Evolutionary conservation across 495 filamentous ascomycete species (phyloP).

Genomic region (Thermothielavioides terrestris): DNA sequence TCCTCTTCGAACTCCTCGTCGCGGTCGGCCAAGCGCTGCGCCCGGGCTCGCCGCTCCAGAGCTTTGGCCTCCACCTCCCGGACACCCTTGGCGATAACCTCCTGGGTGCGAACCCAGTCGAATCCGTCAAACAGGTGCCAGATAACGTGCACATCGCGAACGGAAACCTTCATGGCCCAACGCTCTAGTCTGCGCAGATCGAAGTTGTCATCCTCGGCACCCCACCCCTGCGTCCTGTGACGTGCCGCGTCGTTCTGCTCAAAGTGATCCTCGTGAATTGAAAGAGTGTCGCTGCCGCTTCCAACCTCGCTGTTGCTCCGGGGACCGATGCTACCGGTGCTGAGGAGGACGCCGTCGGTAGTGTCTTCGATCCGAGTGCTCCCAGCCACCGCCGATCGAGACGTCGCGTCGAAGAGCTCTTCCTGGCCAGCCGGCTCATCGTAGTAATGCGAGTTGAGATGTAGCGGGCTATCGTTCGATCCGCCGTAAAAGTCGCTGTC

Average conservation of each 20-base stretch:
- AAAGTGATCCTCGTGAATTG: slow-evolving; percentile 78
- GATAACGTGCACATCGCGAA: slow-evolving; percentile 84
- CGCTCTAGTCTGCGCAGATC: slow-evolving; percentile 51
- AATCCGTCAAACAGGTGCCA: slow-evolving; percentile 99
- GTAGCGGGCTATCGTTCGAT: slow-evolving; percentile 27
- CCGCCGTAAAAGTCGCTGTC: slow-evolving; percentile 31
- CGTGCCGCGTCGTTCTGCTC: slow-evolving; percentile 49
- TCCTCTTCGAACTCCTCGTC: slow-evolving; percentile 60
- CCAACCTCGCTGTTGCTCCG: slow-evolving; percentile 27
- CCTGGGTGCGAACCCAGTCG: slow-evolving; percentile 84
- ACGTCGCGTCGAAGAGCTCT: slow-evolving; percentile 35
- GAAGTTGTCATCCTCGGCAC: slow-evolving; percentile 65
- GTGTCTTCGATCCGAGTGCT: slow-evolving; percentile 40
- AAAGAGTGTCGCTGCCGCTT: slow-evolving; percentile 40
- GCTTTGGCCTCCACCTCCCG: slow-evolving; percentile 76
- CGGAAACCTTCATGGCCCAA: slow-evolving; percentile 66
- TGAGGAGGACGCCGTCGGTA: slow-evolving; percentile 50
- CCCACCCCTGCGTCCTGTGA: slow-evolving; percentile 68
- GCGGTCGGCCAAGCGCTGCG: slow-evolving; percentile 34
- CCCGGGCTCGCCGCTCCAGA: slow-evolving; percentile 55
- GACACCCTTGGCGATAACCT: slow-evolving; percentile 78
- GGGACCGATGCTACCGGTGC: slow-evolving; percentile 51
- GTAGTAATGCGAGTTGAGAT: slow-evolving; percentile 34
- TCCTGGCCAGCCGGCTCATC: slow-evolving; percentile 27
- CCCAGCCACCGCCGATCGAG: slow-evolving; percentile 25